Evolutionary conservation across 495 filamentous ascomycete genomes (phyloP), one percentile per base, ranked within the genome.

Genomic region (Penicillium goetzii): DNA sequence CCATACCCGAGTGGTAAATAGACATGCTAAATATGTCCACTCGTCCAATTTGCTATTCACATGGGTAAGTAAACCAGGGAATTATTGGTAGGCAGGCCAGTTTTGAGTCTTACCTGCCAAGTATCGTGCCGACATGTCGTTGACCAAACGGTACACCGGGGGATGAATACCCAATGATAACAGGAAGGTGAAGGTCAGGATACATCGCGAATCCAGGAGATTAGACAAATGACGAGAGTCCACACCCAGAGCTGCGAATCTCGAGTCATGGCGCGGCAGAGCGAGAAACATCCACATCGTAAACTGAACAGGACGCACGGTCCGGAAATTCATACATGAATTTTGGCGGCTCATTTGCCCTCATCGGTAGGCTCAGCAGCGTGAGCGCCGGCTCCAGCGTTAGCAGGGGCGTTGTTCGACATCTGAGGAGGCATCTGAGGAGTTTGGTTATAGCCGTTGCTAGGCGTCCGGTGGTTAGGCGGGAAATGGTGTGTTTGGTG

Each of bases 401-500:
- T 75, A n/a, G 80, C 69, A 23, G 77, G 67, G 21, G 78, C 68
- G 53, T 81, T 80, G 61, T 75, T 64, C 54, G 78, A 71, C 64
- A 79, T 76, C 28, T 83, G 84, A 64, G 80, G 73, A 19, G 81
- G 76, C 19, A 78, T 71, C 59, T 83, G 84, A 56, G 78, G 73
- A 47, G 82, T 80, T 56, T 85, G 84, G 58, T 81, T 85, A 66
- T 86, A 87, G 58, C 82, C 83, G 62, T 80, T 86, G 71, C 80
- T 83, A 33, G 83, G 83, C 25, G 82, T 84, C 41, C 86, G 86
- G 59, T 89, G 78, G 60, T 84, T 81, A 45, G 81, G 84, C 11
- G 85, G 87, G 68, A 86, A 88, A 61, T 90, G 87, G 67, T 89
- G 86, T 63, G 80, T 75, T 68, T 88, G 87, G 65, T 89, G 88